Percentiles rank a stretch among this genome's conserved stretches.
These are phyloP conservation scores for Phytophthora rubi DNA, from an alignment of 352 stramenopile genomes.

Conservation along the genomic window DNA sequence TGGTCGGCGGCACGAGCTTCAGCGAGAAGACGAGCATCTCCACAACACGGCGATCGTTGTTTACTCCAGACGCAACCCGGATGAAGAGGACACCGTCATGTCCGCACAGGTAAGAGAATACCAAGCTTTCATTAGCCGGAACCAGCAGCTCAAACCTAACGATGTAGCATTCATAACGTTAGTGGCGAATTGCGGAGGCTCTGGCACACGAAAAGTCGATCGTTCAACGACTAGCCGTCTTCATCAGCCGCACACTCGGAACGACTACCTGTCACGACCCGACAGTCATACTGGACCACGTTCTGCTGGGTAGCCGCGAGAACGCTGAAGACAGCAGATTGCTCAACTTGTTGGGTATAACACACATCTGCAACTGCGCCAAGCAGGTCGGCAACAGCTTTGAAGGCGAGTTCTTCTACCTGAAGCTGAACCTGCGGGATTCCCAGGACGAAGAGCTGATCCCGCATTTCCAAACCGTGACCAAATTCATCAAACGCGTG, in stretches of 20 bases:
- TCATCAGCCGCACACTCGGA: conserved; percentile 36
- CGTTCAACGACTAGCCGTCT: conserved; percentile 19
- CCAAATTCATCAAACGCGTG: conserved; percentile 59
- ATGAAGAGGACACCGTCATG: conserved; percentile 59
- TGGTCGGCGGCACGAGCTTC: conserved; percentile 43
- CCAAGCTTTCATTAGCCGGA: not conserved
- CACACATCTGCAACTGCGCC: conserved; percentile 73
- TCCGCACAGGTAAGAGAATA: conserved; percentile 38
- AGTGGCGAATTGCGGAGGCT: conserved; percentile 56
- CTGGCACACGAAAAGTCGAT: conserved; percentile 40
- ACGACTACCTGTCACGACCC: conserved; percentile 28
- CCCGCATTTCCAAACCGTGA: conserved; percentile 60
- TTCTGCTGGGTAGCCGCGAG: conserved; percentile 54
- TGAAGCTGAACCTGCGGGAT: conserved; percentile 64
- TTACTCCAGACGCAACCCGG: conserved; percentile 56
- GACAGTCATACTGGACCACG: conserved; percentile 52
- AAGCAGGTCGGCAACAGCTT: conserved; percentile 59
- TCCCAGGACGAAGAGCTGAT: conserved; percentile 58
- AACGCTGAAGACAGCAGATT: conserved; percentile 50
- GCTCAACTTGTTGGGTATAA: conserved; percentile 52
- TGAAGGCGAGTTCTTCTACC: conserved; percentile 72
- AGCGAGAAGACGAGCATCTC: conserved; percentile 39
- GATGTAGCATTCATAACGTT: not conserved
- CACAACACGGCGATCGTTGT: conserved; percentile 38
- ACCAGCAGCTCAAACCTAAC: not conserved